phyloP scores from a whole-genome alignment of 176 grass and related monocot species.

The Carex pumila region DNA sequence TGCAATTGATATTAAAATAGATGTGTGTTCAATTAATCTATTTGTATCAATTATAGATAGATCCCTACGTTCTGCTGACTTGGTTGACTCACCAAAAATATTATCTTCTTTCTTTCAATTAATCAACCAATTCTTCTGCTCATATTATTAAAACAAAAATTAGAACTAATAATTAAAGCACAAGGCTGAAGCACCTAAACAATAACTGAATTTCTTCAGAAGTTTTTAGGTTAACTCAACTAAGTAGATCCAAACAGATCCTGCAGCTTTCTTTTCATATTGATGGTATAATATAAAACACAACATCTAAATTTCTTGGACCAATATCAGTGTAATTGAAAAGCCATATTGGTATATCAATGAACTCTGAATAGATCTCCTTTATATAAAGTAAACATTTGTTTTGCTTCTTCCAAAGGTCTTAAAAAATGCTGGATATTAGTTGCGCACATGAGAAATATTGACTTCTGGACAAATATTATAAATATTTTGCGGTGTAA shows the following conservation, averaged over 20 bases:
- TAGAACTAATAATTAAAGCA: background rate
- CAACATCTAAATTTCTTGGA: background rate
- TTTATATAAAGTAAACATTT: background rate
- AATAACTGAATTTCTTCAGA: background rate
- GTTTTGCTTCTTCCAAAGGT: background rate
- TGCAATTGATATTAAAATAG: background rate
- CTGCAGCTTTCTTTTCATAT: background rate
- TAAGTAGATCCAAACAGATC: background rate
- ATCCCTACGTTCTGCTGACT: background rate
- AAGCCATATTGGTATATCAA: slow-evolving; percentile 13
- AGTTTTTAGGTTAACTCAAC: background rate
- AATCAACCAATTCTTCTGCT: background rate
- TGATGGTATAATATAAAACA: too few relatives aligned
- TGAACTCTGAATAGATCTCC: background rate
- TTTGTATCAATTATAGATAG: background rate
- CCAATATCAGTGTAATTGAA: background rate
- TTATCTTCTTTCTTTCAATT: background rate
- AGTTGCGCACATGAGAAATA: background rate
- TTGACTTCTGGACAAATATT: background rate
- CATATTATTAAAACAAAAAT: background rate
- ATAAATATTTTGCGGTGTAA: background rate
- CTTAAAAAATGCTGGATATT: background rate
- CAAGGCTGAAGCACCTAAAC: background rate
- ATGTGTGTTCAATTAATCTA: background rate
- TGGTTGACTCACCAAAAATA: background rate